Percentiles rank a stretch among this genome's conserved stretches.
These are phyloP conservation scores for Mikania micrantha DNA, from an alignment of 129 eudicot species.

Conservation along the genomic window DNA sequence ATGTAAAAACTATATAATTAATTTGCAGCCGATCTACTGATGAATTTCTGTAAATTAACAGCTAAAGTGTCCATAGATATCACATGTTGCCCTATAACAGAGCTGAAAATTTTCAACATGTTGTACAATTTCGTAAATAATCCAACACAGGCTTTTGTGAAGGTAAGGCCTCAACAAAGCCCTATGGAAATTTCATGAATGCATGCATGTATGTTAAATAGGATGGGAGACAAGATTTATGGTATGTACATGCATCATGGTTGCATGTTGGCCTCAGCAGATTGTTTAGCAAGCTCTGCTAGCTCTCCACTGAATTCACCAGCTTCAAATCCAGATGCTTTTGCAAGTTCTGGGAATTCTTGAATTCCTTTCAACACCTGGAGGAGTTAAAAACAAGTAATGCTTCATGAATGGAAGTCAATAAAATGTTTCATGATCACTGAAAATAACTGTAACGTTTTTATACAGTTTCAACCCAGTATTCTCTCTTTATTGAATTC, in stretches of 20 bases:
- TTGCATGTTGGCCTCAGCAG: slow-evolving; percentile 21
- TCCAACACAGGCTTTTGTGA: neutral
- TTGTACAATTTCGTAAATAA: slow-evolving; percentile 8
- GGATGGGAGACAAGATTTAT: neutral
- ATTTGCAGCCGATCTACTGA: too few species aligned
- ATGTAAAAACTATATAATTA: too few species aligned
- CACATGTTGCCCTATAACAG: neutral
- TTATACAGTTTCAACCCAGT: neutral
- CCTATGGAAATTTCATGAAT: neutral
- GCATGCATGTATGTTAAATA: slow-evolving; percentile 11
- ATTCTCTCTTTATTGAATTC: neutral
- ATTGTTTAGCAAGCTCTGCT: slow-evolving; percentile 26
- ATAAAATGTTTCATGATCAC: neutral
- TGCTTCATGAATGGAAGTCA: neutral
- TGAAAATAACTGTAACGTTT: neutral
- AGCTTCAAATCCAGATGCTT: slow-evolving; percentile 51
- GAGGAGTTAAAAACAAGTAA: neutral
- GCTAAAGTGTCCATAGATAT: neutral
- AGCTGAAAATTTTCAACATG: slow-evolving; percentile 1
- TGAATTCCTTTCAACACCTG: slow-evolving; percentile 67
- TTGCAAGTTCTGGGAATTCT: slow-evolving; percentile 62
- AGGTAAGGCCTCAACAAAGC: neutral
- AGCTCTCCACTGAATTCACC: slow-evolving; percentile 36
- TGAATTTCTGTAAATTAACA: neutral
- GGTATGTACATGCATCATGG: slow-evolving; percentile 14